Base-by-base conservation (phyloP, 192 early-diverging fungal species). In the Backusella liffmaniae region DNA sequence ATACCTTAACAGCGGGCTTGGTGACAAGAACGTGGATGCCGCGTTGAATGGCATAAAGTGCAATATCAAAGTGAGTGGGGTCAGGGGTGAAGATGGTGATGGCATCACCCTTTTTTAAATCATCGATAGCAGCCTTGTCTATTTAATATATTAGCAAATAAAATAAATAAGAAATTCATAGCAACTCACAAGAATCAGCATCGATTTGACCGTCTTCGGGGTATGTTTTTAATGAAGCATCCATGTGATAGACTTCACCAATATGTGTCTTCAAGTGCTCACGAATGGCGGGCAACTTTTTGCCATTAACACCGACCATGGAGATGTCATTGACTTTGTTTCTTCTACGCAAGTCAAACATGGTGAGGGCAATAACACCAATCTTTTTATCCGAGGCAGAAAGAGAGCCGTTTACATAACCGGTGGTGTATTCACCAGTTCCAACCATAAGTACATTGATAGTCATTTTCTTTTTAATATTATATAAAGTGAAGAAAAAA, bases 61-160 rank as follows among this genome's bases (percentile, higher is more conserved):
- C 67, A 66, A 86, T 86, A 4, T 66, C 75, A 70, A 77, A 86
- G 36, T 86, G 84, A 0, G 84, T 86, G 13, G 84, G 83, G 70
- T 86, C 84, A 5, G 84, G 84, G 4, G 84, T 86, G 70, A 86
- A 86, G 42, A 86, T 76, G 39, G 79, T 86, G 8, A 86, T 79
- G 5, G 82, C 84, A 46, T 80, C 83, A 4, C 84, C 84, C 35
- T 80, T 44, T 23, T 41, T 53, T 74, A 86, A 73, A 5, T 39
- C 37, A 69, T 83, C 84, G 15, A 86, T 86, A 23, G 81, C 84
- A 18, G 44, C 73, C 39, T 83, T 78, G 66, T 86, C 81, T 82
- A 68, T 32, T 32, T 32, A 32, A 32, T 32, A 32, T 32, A 32
- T 32, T 32, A 32, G 32, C 32, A 32, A 32, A 32, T 0, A 26